These are phyloP conservation scores for Aristolochia californica DNA, from an alignment of 164 flowering plant genomes.

Conservation along the genomic window DNA sequence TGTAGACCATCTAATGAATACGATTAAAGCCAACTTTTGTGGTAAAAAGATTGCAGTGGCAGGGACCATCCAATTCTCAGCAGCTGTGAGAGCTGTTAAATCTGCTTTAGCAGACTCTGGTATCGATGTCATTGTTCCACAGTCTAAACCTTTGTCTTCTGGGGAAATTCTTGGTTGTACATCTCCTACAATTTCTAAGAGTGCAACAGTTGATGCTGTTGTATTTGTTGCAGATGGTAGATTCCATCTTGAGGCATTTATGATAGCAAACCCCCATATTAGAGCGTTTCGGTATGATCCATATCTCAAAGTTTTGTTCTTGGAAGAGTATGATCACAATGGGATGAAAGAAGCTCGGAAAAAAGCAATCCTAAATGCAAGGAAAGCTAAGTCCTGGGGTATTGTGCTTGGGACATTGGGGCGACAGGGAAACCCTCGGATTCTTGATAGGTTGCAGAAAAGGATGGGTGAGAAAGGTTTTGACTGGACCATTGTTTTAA, in stretches of 20 bases:
- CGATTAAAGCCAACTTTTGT: constrained; percentile 30
- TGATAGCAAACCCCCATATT: constrained; percentile 85
- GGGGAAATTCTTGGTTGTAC: constrained; percentile 96
- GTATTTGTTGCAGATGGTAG: constrained; percentile 95
- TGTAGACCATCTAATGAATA: constrained; percentile 34
- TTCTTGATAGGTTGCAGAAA: constrained; percentile 61
- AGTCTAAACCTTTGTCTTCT: constrained; percentile 74
- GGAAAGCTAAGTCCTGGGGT: constrained; percentile 63
- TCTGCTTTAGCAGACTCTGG: constrained; percentile 51
- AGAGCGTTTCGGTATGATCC: constrained; percentile 82
- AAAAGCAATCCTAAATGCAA: constrained; percentile 54
- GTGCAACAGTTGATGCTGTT: constrained; percentile 18
- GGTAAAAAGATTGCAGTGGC: constrained; percentile 44
- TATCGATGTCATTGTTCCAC: constrained; percentile 65
- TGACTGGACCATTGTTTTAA: constrained; percentile 53
- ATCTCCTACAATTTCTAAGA: constrained; percentile 44
- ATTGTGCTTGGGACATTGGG: constrained; percentile 88
- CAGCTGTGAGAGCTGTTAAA: constrained; percentile 66
- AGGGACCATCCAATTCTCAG: constrained; percentile 84
- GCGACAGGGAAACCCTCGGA: constrained; percentile 86
- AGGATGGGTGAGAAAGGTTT: constrained; percentile 60
- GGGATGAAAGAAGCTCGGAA: constrained; percentile 81
- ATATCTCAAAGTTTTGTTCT: constrained; percentile 63
- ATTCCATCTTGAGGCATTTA: constrained; percentile 91
- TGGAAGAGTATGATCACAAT: constrained; percentile 86